Evolutionary conservation across 75 land plant species (phyloP).

Genomic region (Ceratopteris richardii): DNA sequence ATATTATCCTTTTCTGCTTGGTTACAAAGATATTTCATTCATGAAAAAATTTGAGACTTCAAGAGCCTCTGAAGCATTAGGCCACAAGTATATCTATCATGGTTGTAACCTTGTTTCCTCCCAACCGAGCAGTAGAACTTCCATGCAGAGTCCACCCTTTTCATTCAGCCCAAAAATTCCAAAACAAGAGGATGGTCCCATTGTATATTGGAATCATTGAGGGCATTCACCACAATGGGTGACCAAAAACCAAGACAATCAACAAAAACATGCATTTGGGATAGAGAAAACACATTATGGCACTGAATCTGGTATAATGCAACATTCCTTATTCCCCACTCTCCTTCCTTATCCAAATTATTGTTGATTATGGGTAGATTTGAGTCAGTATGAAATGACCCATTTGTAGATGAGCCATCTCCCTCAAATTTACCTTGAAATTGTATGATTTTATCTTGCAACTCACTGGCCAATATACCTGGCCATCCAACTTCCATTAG

Average conservation of each 20-base stretch:
- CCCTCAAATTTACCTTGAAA: background rate
- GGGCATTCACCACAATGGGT: background rate
- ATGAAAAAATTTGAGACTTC: background rate
- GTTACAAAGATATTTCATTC: background rate
- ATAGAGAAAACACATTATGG: background rate
- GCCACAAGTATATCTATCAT: background rate
- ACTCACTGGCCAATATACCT: background rate
- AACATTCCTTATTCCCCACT: no score
- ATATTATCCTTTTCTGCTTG: background rate
- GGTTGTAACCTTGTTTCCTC: background rate
- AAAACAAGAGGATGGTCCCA: background rate
- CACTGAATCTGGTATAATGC: no score
- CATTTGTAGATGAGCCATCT: no score
- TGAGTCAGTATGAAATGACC: no score
- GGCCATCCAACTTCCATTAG: background rate
- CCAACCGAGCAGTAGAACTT: constrained; percentile 1
- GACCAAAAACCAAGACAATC: background rate
- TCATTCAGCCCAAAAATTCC: background rate
- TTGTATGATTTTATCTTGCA: background rate
- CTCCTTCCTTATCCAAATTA: no score
- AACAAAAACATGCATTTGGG: background rate
- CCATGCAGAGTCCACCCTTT: background rate
- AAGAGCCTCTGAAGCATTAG: background rate
- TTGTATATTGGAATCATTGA: background rate
- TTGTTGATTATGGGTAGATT: no score